These are phyloP conservation scores for Chytriomyces confervae DNA, from an alignment of 192 early-diverging fungal genomes.

Conservation along the genomic window DNA sequence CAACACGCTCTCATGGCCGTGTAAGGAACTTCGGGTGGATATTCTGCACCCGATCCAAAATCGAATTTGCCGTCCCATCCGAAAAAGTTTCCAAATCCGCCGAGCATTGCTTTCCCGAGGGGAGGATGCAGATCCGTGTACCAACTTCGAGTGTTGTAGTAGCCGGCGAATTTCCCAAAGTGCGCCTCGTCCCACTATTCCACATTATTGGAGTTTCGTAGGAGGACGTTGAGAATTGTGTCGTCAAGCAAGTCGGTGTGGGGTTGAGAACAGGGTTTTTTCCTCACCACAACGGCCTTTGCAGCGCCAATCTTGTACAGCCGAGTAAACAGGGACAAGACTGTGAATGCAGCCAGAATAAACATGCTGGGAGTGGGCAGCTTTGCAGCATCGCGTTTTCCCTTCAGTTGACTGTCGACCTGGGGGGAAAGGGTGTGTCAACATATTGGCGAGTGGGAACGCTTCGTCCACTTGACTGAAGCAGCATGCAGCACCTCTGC, in stretches of 20 bases:
- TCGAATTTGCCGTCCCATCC: conserved; percentile 86
- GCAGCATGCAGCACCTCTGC: neutral
- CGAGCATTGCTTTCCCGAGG: conserved; percentile 94
- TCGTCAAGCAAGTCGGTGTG: too few relatives aligned
- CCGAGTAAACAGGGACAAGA: conserved; percentile 22
- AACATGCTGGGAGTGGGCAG: neutral
- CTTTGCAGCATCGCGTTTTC: neutral
- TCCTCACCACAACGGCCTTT: conserved; percentile 11
- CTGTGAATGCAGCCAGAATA: neutral
- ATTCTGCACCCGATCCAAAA: conserved; percentile 77
- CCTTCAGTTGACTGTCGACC: neutral
- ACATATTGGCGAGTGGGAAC: neutral
- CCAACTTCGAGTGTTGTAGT: conserved; percentile 90
- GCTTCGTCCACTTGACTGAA: neutral
- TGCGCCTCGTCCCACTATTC: conserved; percentile 62
- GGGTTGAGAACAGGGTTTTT: too few relatives aligned
- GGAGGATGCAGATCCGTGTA: conserved; percentile 99
- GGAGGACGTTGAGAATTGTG: too few relatives aligned
- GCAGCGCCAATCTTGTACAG: conserved; percentile 21
- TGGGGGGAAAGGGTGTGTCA: neutral
- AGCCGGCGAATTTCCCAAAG: conserved; percentile 85
- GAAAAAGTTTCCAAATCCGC: conserved; percentile 77
- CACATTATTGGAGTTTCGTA: too few relatives aligned
- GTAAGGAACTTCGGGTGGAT: conserved; percentile 84
- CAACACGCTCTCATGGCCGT: conserved; percentile 85